A percentile compares a stretch with the other conserved stretches of the same genome.
Evolutionary conservation across 208 protist genomes (phyloP).

Genomic region (Leptomonas pyrrhocoris): DNA sequence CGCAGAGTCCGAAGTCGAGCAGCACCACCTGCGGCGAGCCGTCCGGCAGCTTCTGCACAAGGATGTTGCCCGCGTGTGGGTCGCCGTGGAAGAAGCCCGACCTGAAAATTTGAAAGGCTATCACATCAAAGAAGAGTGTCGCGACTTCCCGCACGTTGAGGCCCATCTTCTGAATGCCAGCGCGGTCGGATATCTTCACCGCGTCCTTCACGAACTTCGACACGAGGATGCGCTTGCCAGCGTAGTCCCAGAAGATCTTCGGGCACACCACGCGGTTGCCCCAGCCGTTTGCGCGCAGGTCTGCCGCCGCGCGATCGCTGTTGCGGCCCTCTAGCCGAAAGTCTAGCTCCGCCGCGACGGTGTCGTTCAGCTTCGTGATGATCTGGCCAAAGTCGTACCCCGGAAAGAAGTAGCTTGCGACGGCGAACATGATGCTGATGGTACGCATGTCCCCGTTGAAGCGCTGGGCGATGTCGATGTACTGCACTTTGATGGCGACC

Average conservation of each 20-base stretch:
- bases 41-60: slow-evolving; percentile 75
- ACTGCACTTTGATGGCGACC: slow-evolving; percentile 96
- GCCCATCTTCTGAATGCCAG: slow-evolving; percentile 56
- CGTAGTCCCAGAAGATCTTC: slow-evolving; percentile 63
- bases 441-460: slow-evolving; percentile 92
- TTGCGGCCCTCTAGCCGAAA: slow-evolving; percentile 94
- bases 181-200: slow-evolving; percentile 82
- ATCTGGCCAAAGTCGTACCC: slow-evolving; percentile 90
- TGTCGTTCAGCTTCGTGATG: slow-evolving; percentile 87
- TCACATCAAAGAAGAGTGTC: slow-evolving; percentile 79
- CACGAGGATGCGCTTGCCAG: slow-evolving; percentile 74
- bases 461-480: slow-evolving; percentile 84
- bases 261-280: slow-evolving; percentile 74
- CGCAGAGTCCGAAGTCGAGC: slow-evolving; percentile 96
- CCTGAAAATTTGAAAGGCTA: slow-evolving; percentile 94
- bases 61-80: slow-evolving; percentile 94
- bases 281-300: slow-evolving; percentile 78
- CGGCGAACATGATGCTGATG: slow-evolving; percentile 71
- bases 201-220: slow-evolving; percentile 66
- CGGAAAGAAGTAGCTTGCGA: slow-evolving; percentile 76
- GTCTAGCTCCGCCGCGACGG: slow-evolving; percentile 91
- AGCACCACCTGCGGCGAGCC: slow-evolving; percentile 84
- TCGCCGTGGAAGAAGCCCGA: slow-evolving; percentile 95
- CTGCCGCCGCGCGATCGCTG: slow-evolving; percentile 71
- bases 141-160: slow-evolving; percentile 66